Percentiles rank a stretch among this genome's conserved stretches.
Conservation (phyloP, 345 rosid species). For the Lenwebbia sp. region DNA sequence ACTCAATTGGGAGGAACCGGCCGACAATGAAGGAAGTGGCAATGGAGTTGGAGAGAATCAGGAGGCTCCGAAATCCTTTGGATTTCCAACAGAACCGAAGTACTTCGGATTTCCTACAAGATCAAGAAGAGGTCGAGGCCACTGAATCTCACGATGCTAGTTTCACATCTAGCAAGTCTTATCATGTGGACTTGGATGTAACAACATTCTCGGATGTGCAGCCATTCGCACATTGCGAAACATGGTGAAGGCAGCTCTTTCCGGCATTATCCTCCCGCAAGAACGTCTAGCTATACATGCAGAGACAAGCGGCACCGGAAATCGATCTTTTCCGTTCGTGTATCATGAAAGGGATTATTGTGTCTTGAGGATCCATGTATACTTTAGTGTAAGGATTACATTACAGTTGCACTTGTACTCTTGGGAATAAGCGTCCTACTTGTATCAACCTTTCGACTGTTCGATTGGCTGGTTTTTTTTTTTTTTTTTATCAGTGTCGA, state of each 20-base stretch:
- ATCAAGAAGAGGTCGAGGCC: not conserved
- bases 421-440: too few relatives aligned
- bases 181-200: not conserved
- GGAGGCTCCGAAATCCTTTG: not conserved
- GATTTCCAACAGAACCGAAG: not conserved
- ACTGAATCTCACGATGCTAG: not conserved
- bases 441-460: too few relatives aligned
- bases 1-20: not conserved
- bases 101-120: not conserved
- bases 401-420: not conserved
- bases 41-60: not conserved
- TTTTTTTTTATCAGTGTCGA: not conserved
- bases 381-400: not conserved
- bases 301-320: too few relatives aligned
- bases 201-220: not conserved
- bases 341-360: not conserved
- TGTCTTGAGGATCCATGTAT: not conserved
- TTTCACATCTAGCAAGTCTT: not conserved
- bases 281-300: not conserved
- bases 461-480: too few relatives aligned
- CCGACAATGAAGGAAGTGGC: slow-evolving; percentile 5
- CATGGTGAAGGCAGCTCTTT: not conserved
- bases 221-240: not conserved
- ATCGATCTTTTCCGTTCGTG: not conserved
- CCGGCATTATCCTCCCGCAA: not conserved